Conservation (phyloP, 768 basidiomycete species). For the Lentinula detonsa region DNA sequence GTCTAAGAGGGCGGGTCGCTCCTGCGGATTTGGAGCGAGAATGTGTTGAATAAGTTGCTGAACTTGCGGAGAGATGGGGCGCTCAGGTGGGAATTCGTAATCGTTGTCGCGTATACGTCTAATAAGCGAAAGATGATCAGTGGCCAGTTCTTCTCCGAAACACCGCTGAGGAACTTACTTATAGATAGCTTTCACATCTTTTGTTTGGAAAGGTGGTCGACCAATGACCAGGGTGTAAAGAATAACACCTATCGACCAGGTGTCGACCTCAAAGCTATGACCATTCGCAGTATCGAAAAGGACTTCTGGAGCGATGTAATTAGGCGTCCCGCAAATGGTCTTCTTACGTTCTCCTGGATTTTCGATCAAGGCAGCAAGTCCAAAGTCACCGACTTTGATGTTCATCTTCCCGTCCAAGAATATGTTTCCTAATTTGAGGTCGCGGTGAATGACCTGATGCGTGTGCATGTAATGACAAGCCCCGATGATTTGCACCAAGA, state of each 20-base stretch:
- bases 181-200: conserved; percentile 96
- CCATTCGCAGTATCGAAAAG: conserved; percentile 94
- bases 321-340: conserved; percentile 98
- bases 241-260: conserved; percentile 97
- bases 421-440: conserved; percentile 93
- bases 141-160: background rate
- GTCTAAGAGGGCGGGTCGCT: conserved; percentile 78
- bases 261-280: conserved; percentile 97
- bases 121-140: conserved; percentile 6
- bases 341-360: conserved; percentile 96
- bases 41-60: conserved; percentile 78
- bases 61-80: conserved; percentile 62
- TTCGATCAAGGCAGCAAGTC: conserved; percentile 93
- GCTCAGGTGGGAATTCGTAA: conserved; percentile 86
- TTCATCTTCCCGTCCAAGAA: conserved; percentile 92
- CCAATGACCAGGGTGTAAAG: conserved; percentile 92
- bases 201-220: conserved; percentile 97
- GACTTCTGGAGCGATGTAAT: conserved; percentile 98
- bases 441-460: conserved; percentile 92
- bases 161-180: conserved; percentile 47
- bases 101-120: conserved; percentile 92
- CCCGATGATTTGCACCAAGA: conserved; percentile 90
- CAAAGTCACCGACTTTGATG: conserved; percentile 96
- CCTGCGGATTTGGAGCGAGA: conserved; percentile 76
- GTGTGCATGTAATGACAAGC: conserved; percentile 98